Percentiles rank a stretch among this genome's conserved stretches.
Conservation (phyloP, 345 rosid genomes). For the Diplotaxis tenuifolia region DNA sequence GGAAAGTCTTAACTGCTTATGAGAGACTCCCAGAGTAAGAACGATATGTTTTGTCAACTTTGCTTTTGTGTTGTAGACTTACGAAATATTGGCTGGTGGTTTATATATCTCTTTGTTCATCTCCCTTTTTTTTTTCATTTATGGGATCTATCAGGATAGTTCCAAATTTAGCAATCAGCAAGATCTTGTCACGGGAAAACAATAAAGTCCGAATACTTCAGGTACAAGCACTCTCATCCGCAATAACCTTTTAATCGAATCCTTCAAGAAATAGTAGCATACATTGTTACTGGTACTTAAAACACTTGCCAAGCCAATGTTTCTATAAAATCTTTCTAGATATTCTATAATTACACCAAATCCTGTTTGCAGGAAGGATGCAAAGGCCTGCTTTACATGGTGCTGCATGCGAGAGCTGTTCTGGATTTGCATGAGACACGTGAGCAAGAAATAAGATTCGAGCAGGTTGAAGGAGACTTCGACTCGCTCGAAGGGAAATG, state of each 20-base stretch:
- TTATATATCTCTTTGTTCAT: constrained; percentile 7
- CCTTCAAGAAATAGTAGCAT: background rate
- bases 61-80: constrained; percentile 7
- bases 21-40: constrained; percentile 96
- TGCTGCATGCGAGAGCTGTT: constrained; percentile 94
- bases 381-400: constrained; percentile 90
- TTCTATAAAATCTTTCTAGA: background rate
- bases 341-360: background rate
- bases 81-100: background rate
- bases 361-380: constrained; percentile 77
- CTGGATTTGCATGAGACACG: constrained; percentile 77
- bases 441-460: constrained; percentile 80
- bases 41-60: background rate
- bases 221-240: constrained; percentile 45
- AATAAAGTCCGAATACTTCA: constrained; percentile 88
- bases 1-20: constrained; percentile 89
- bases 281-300: no score
- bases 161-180: constrained; percentile 94
- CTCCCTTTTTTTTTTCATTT: constrained; percentile 18
- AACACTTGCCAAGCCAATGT: constrained; percentile 10
- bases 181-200: constrained; percentile 83
- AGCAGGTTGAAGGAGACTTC: constrained; percentile 96
- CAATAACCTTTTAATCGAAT: background rate
- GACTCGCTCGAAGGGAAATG: constrained; percentile 90
- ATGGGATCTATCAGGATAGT: constrained; percentile 63